A percentile compares a stretch with the other conserved stretches of the same genome.
Evolutionary conservation across 495 filamentous ascomycete genomes (phyloP).

Genomic region (Penicillium goetzii): DNA sequence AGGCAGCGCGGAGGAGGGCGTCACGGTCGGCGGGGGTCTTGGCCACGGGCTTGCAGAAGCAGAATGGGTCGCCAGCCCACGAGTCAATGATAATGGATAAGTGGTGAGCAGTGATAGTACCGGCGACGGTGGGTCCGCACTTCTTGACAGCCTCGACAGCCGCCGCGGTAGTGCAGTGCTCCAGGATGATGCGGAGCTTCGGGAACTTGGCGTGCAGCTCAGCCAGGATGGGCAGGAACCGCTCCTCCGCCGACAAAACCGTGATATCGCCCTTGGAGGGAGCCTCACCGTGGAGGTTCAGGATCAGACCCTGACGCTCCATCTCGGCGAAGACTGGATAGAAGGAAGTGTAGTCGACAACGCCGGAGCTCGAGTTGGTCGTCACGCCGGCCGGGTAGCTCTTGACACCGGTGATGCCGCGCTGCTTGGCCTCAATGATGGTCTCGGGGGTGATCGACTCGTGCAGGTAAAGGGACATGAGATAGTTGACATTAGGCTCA

Average conservation of each 20-base stretch:
- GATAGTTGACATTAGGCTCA: constrained; percentile 73
- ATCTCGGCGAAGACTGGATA: constrained; percentile 83
- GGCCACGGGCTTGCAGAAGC: constrained; percentile 86
- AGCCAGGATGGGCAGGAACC: constrained; percentile 76
- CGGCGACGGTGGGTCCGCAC: constrained; percentile 71
- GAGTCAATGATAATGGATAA: constrained; percentile 77
- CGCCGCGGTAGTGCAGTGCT: constrained; percentile 83
- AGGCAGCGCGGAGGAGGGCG: constrained; percentile 71
- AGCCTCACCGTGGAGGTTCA: constrained; percentile 66
- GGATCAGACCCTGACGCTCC: constrained; percentile 64
- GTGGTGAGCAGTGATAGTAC: constrained; percentile 75
- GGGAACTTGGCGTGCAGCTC: constrained; percentile 77
- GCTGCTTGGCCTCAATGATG: constrained; percentile 70
- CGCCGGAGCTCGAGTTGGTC: constrained; percentile 83
- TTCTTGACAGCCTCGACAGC: constrained; percentile 76
- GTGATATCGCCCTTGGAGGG: constrained; percentile 60
- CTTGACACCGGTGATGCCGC: constrained; percentile 56
- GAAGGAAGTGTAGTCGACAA: constrained; percentile 70
- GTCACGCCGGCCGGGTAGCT: constrained; percentile 70
- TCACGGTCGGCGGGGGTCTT: constrained; percentile 75
- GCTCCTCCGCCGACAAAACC: constrained; percentile 77
- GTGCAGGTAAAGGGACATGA: constrained; percentile 90
- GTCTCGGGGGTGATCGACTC: constrained; percentile 75
- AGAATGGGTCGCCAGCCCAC: constrained; percentile 73
- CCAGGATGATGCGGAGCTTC: constrained; percentile 73